Conservation (phyloP, 352 stramenopile genomes). For the Phytophthora aleatoria region DNA sequence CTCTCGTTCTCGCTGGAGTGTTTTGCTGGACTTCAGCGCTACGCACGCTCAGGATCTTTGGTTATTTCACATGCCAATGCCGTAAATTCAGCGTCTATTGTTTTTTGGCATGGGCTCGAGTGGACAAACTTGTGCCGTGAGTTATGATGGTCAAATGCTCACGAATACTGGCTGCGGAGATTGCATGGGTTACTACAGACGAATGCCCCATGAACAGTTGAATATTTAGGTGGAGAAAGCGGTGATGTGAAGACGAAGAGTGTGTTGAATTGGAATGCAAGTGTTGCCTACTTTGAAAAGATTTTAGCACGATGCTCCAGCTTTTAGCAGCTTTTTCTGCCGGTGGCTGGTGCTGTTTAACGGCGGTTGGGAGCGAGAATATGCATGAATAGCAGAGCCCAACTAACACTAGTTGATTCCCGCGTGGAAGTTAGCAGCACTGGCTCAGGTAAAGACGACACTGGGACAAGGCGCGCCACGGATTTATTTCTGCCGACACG, state of each 20-base stretch:
- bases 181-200: neutral
- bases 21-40: conserved; percentile 5
- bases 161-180: neutral
- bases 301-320: no score
- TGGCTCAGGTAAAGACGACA: conserved; percentile 1
- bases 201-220: neutral
- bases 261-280: neutral
- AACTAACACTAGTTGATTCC: no score
- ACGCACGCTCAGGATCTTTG: neutral
- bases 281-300: neutral
- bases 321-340: no score
- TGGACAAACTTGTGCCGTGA: neutral
- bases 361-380: no score
- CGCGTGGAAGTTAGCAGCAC: neutral
- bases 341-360: no score
- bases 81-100: neutral
- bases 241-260: no score
- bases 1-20: neutral
- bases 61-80: neutral
- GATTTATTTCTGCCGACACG: conserved; percentile 12
- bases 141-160: neutral
- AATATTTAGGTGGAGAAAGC: neutral
- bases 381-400: no score
- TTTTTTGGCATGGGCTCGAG: neutral
- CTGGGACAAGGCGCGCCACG: conserved; percentile 4